These are phyloP conservation scores for Ophiobolus disseminans DNA, from an alignment of 2,329 filamentous ascomycete genomes.

Conservation along the genomic window DNA sequence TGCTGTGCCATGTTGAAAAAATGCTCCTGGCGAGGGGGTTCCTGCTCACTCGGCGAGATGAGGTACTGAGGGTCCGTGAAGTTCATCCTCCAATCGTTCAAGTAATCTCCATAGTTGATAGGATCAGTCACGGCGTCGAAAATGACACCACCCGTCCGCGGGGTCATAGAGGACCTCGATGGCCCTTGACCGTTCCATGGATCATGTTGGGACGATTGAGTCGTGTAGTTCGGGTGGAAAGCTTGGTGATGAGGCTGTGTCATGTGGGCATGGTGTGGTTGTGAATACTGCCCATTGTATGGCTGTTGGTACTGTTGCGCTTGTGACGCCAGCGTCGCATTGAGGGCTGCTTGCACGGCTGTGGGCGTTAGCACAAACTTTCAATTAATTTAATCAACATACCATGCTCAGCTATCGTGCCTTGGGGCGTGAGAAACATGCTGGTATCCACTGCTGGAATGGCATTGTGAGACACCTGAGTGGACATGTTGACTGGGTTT, in stretches of 20 bases:
- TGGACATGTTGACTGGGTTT: slow-evolving; percentile 30
- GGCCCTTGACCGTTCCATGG: slow-evolving; percentile 44
- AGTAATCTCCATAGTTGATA: slow-evolving; percentile 25
- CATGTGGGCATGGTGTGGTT: slow-evolving; percentile 22
- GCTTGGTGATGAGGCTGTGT: slow-evolving; percentile 26
- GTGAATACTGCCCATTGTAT: slow-evolving; percentile 23
- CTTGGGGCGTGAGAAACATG: slow-evolving; percentile 32
- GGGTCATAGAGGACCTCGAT: slow-evolving; percentile 33
- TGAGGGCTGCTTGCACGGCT: slow-evolving; percentile 36
- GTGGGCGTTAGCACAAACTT: slow-evolving; percentile 18
- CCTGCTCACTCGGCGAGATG: slow-evolving; percentile 38
- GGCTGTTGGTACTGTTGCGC: slow-evolving; percentile 30
- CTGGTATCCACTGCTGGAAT: slow-evolving; percentile 29
- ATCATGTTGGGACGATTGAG: slow-evolving; percentile 34
- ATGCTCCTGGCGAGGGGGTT: slow-evolving; percentile 29
- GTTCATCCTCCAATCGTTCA: slow-evolving; percentile 34
- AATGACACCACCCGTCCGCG: slow-evolving; percentile 35
- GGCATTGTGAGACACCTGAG: slow-evolving; percentile 32
- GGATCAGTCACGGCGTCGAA: slow-evolving; percentile 43
- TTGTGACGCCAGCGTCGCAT: slow-evolving; percentile 29
- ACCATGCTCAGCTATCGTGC: slow-evolving; percentile 31
- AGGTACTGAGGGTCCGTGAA: slow-evolving; percentile 36
- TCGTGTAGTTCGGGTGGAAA: slow-evolving; percentile 31
- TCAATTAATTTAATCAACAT: slow-evolving; percentile 7
- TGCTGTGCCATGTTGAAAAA: slow-evolving; percentile 27